Evolutionary conservation across 2,329 filamentous ascomycete species (phyloP), one percentile per base, ranked within the genome.

Genomic region (Cercospora sojina): DNA sequence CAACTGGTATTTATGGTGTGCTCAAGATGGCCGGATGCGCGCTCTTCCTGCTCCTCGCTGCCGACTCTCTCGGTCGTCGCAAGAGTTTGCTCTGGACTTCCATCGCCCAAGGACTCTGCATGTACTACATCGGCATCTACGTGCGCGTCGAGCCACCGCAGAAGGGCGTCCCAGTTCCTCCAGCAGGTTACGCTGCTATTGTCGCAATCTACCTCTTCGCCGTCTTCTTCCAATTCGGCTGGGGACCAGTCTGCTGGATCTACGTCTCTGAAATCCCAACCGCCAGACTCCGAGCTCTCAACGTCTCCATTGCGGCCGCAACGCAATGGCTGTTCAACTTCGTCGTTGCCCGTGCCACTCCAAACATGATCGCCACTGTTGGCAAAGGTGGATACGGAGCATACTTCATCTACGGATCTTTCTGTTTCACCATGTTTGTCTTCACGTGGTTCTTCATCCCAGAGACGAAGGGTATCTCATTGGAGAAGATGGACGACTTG

Each of bases 191-290:
- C 73, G 83, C 90, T 29, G 89, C 90, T 2, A 85, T 91, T 1
- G 84, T 89, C 25, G 90, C 87, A 75, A 90, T 92, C 66, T 92
- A 89, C 80, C 81, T 91, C 18, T 92, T 91, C 78, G 90, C 89
- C 0, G 85, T 83, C 2, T 86, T 88, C 77, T 91, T 90, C 81
- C 87, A 90, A 64, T 81, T 79, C 57, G 79, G 79, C 10, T 91
- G 89, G 89, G 89, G 89, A 0, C 88, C 88, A 0, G 87, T 87
- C 32, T 90, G 87, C 79, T 91, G 89, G 89, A 90, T 91, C 73
- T 87, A 91, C 73, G 85, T 90, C 3, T 61, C 59, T 27, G 89
- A 92, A 77, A 91, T 91, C 65, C 88, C 89, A 0, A 88, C 87
- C 6, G 87, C 88, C 0, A 82, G 89, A 35, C 81, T 91, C 7